Evolutionary conservation across 345 rosid species (phyloP), one percentile per base, ranked within the genome.

Genomic region (Cardamine chenopodiifolia): DNA sequence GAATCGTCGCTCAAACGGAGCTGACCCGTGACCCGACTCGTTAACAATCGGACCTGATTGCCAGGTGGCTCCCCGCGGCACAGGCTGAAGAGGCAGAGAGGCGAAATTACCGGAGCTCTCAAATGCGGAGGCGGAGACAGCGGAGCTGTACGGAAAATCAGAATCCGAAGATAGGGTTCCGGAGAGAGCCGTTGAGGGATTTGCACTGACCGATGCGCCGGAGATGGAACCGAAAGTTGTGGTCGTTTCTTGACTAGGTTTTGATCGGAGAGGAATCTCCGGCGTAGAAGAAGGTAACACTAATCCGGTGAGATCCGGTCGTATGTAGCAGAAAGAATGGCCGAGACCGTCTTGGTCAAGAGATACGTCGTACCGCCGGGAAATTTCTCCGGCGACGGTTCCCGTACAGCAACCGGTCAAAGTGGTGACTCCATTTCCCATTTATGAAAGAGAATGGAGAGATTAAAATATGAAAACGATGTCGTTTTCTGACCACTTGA

Each of bases 181-280:
- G 45, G 72, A 69, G 66, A 78, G 90, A 4, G 90, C 88, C 2
- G 97, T 84, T 0, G 97, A 92, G 7, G 90, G 79, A 82, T 95
- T 95, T 64, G 99, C 97, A 62, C 99, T 86, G 58, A 92, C 85
- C 19, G 97, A 95, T 18, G 99, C 97, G 22, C 99, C 99, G 81
- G 99, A 89, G 52, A 95, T 95, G 28, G 93, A 71, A 5, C 86
- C 86, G 81, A 95, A 87, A 37, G 96, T 83, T 34, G 90, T 78
- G 52, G 67, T 78, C 2, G 42, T 32, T 29, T 66, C 72, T 17
- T 56, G 17, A 35, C 39, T 35, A 17, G 76, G 44, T 63, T 87
- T 73, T 62, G 53, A 78, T 77, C 18, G 91, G 78, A 73, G 87
- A 86, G 73, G 86, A 50, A 28, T 39, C 85, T 72, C 85, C 78